A percentile compares a stretch with the other conserved stretches of the same genome.
Conservation (phyloP, 768 basidiomycete genomes). For the Mycena galopus region DNA sequence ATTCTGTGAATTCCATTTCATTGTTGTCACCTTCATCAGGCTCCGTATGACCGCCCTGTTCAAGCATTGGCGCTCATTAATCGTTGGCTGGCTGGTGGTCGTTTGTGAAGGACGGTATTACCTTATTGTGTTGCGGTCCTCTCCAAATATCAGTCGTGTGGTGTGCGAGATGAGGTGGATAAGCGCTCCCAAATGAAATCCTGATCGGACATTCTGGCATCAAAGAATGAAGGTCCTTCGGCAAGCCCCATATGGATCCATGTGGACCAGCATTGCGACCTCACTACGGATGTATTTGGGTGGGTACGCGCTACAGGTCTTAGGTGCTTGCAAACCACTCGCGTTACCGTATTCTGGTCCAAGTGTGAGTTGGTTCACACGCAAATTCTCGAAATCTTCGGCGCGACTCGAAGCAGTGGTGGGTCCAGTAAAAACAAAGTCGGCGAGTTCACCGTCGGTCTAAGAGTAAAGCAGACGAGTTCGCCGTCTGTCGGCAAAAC, state of each 20-base stretch:
- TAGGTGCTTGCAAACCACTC: background rate
- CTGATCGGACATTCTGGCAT: background rate
- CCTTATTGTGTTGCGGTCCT: background rate
- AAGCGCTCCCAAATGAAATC: background rate
- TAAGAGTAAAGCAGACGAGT: background rate
- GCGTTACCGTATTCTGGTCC: background rate
- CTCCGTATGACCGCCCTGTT: conserved; percentile 66
- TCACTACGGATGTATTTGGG: background rate
- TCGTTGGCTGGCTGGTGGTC: conserved; percentile 52
- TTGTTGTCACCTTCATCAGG: conserved; percentile 47
- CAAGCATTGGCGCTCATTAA: conserved; percentile 59
- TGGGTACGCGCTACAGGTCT: no score
- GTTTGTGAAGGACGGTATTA: conserved; percentile 23
- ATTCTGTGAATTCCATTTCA: no score
- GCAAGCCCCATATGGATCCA: background rate
- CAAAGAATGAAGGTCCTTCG: background rate
- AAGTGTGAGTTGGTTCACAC: background rate
- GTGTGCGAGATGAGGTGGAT: background rate
- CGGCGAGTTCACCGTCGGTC: background rate
- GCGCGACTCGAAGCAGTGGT: background rate
- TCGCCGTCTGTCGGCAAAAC: background rate
- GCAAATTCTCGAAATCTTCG: background rate
- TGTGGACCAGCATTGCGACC: background rate
- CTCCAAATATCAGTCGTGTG: background rate
- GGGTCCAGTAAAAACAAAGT: background rate